These are phyloP conservation scores for Plantago major DNA, from an alignment of 257 asterid species.

Conservation along the genomic window DNA sequence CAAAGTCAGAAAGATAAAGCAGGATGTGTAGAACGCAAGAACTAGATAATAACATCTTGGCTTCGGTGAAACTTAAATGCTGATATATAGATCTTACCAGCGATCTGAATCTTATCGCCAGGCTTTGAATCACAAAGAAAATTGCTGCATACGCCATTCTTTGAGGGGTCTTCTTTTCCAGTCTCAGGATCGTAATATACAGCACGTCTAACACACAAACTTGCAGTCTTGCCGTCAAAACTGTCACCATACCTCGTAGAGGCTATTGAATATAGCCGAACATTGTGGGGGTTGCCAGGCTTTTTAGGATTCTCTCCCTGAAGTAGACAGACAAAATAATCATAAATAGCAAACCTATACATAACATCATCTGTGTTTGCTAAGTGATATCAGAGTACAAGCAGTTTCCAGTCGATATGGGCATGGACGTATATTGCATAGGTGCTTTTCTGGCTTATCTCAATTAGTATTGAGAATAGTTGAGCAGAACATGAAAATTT, in stretches of 20 bases:
- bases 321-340: slow-evolving; percentile 10
- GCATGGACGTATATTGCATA: too few relatives aligned
- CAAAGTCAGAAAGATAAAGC: not conserved
- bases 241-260: slow-evolving; percentile 87
- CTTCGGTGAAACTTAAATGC: not conserved
- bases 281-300: slow-evolving; percentile 85
- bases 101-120: slow-evolving; percentile 78
- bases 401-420: too few relatives aligned
- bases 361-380: not conserved
- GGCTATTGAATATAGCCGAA: slow-evolving; percentile 86
- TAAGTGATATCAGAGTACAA: not conserved
- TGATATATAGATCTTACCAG: slow-evolving; percentile 41
- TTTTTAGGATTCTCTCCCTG: slow-evolving; percentile 96
- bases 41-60: not conserved
- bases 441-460: not conserved
- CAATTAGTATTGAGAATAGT: too few relatives aligned
- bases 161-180: slow-evolving; percentile 83
- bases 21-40: not conserved
- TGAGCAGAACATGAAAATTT: not conserved
- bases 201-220: slow-evolving; percentile 90
- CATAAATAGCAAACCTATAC: not conserved
- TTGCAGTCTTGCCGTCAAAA: slow-evolving; percentile 86
- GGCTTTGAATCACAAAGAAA: slow-evolving; percentile 85
- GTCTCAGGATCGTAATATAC: slow-evolving; percentile 88
- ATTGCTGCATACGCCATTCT: slow-evolving; percentile 87